These are phyloP conservation scores for Caulochytrium protostelioides DNA, from an alignment of 371 early-diverging fungal genomes.

Conservation along the genomic window DNA sequence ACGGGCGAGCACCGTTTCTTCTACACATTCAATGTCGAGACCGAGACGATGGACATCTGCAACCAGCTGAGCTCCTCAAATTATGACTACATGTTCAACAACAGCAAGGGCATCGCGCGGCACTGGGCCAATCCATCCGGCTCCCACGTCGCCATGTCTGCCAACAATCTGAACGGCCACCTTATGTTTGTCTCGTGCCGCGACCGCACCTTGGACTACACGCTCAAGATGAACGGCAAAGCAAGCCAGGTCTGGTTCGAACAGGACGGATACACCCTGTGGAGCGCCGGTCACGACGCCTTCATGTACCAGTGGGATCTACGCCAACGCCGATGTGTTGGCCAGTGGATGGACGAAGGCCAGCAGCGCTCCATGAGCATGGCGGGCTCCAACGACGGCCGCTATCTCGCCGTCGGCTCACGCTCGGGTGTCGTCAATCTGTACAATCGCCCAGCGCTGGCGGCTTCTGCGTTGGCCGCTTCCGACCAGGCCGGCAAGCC, in stretches of 20 bases:
- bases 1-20: constrained; percentile 52
- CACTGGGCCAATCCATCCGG: constrained; percentile 10
- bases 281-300: constrained; percentile 36
- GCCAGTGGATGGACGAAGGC: no score
- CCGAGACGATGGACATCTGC: constrained; percentile 41
- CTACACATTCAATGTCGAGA: constrained; percentile 66
- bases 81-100: background rate
- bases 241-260: constrained; percentile 38
- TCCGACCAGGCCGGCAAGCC: constrained; percentile 17
- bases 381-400: constrained; percentile 19
- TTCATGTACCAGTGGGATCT: constrained; percentile 54
- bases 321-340: constrained; percentile 33
- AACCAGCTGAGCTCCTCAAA: background rate
- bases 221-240: constrained; percentile 63
- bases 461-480: constrained; percentile 14
- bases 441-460: constrained; percentile 45
- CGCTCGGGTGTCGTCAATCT: constrained; percentile 67
- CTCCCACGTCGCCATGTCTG: constrained; percentile 42
- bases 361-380: no score
- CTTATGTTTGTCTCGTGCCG: constrained; percentile 50
- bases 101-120: background rate
- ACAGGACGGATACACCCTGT: constrained; percentile 38
- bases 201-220: constrained; percentile 63
- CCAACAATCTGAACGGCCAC: constrained; percentile 49
- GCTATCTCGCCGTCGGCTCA: constrained; percentile 21